A percentile compares a stretch with the other conserved stretches of the same genome.
Evolutionary conservation across 2,329 filamentous ascomycete genomes (phyloP).

Genomic region (Aspergillus ochraceus): DNA sequence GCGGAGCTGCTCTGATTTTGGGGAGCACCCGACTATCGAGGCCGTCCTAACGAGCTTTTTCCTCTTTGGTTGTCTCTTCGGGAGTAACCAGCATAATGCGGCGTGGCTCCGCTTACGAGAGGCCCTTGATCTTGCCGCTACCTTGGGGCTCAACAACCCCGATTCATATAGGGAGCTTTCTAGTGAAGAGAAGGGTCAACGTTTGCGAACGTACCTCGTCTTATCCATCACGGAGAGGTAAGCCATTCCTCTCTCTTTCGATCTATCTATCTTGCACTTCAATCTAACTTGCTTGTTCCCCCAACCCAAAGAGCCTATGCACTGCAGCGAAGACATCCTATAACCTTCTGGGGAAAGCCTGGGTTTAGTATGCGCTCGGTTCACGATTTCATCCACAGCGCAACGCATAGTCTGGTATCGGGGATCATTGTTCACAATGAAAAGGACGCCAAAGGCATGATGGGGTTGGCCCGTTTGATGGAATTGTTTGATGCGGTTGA

Average conservation of each 20-base stretch:
- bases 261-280: not conserved
- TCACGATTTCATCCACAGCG: slow-evolving; percentile 40
- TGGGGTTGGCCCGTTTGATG: slow-evolving; percentile 45
- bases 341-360: slow-evolving; percentile 44
- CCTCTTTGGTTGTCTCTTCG: slow-evolving; percentile 70
- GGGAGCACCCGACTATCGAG: slow-evolving; percentile 42
- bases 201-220: slow-evolving; percentile 38
- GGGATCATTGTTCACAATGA: slow-evolving; percentile 46
- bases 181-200: slow-evolving; percentile 40
- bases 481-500: slow-evolving; percentile 47
- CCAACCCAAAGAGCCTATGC: slow-evolving; percentile 40
- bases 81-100: slow-evolving; percentile 70
- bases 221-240: slow-evolving; percentile 39
- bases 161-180: slow-evolving; percentile 38
- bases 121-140: slow-evolving; percentile 51
- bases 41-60: slow-evolving; percentile 69
- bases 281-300: not conserved
- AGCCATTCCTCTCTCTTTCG: not conserved
- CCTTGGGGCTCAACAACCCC: slow-evolving; percentile 42
- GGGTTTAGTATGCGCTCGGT: slow-evolving; percentile 42
- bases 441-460: slow-evolving; percentile 44
- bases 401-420: slow-evolving; percentile 37
- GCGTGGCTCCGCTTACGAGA: slow-evolving; percentile 78
- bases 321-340: slow-evolving; percentile 43
- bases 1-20: slow-evolving; percentile 43